Conservation (phyloP, 345 rosid genomes). For the Clarkia xantiana region DNA sequence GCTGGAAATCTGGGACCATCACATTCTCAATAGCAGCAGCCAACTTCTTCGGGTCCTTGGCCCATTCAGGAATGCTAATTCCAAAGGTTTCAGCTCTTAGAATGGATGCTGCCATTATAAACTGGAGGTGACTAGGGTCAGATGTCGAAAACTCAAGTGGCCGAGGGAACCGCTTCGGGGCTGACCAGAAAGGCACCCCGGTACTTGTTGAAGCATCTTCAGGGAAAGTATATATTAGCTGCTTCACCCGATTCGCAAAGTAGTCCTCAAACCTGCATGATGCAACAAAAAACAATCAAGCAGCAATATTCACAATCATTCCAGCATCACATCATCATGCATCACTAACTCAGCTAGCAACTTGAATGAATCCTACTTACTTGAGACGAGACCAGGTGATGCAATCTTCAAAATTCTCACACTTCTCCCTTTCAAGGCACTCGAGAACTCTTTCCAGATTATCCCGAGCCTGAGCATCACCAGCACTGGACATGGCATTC, state of each 20-base stretch:
- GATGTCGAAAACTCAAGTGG: constrained; percentile 61
- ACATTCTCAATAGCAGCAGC: constrained; percentile 69
- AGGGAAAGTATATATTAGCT: constrained; percentile 73
- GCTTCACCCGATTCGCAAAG: constrained; percentile 74
- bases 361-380: constrained; percentile 19
- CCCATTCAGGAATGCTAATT: constrained; percentile 75
- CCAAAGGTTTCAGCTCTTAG: constrained; percentile 91
- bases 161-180: constrained; percentile 88
- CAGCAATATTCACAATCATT: too few species aligned
- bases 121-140: constrained; percentile 59
- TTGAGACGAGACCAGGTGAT: constrained; percentile 87
- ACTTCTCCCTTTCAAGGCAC: constrained; percentile 83
- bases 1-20: constrained; percentile 80
- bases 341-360: too few species aligned
- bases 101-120: constrained; percentile 62
- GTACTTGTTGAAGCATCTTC: constrained; percentile 89
- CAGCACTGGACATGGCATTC: constrained; percentile 56
- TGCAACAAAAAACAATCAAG: too few species aligned
- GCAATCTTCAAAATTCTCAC: constrained; percentile 83
- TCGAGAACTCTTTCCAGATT: constrained; percentile 76
- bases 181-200: constrained; percentile 98
- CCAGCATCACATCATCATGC: too few species aligned
- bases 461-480: constrained; percentile 96
- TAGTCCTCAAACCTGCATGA: constrained; percentile 91
- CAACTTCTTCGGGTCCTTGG: constrained; percentile 35